Conservation (phyloP, 2,329 filamentous ascomycete species). For the Diaporthe citrichinensis region DNA sequence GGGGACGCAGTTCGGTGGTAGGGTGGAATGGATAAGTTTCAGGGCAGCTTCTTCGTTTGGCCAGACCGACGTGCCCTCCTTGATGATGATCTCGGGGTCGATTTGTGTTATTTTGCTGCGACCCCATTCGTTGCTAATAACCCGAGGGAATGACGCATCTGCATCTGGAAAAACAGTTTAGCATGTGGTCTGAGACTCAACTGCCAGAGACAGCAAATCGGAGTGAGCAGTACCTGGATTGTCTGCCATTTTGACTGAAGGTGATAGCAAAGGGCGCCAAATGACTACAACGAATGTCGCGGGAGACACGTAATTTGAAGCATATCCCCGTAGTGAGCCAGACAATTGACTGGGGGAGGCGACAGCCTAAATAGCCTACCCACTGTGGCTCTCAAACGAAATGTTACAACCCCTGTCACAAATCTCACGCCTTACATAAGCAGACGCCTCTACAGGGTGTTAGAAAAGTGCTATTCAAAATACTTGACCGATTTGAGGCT, state of each 20-base stretch:
- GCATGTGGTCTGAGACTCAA: not conserved
- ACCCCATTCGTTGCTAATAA: not conserved
- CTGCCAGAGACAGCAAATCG: not conserved
- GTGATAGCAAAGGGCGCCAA: not conserved
- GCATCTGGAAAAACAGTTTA: not conserved
- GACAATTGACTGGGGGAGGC: no score
- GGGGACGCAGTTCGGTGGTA: not conserved
- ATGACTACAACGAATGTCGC: no score
- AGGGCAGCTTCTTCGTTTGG: not conserved
- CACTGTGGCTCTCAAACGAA: no score
- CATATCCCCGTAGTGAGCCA: no score
- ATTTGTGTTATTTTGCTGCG: not conserved
- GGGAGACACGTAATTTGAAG: no score
- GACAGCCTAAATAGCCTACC: no score
- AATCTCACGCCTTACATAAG: no score
- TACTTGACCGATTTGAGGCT: no score
- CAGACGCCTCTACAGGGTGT: no score
- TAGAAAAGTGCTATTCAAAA: no score
- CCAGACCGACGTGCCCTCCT: not conserved
- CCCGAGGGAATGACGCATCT: not conserved
- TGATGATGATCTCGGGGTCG: not conserved
- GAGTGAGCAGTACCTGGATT: not conserved
- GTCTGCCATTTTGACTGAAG: not conserved
- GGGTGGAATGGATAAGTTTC: not conserved
- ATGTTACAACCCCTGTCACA: no score